Percentiles rank a stretch among this genome's conserved stretches.
Conservation (phyloP, 768 basidiomycete species). For the Tulasnella sp. region DNA sequence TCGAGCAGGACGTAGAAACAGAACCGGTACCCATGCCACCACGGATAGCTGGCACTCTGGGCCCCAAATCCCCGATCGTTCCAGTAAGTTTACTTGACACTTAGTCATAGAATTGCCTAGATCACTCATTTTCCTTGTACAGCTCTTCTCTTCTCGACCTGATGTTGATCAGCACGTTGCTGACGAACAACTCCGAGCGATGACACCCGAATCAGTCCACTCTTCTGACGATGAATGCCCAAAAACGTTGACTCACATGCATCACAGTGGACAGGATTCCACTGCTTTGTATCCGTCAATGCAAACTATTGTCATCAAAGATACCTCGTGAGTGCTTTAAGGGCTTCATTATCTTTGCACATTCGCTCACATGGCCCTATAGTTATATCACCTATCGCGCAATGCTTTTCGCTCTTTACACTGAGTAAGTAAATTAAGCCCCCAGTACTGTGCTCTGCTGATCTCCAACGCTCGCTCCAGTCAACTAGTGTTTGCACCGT, state of each 20-base stretch:
- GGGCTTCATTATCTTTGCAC: too few species aligned
- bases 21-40: too few species aligned
- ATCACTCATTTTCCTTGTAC: too few species aligned
- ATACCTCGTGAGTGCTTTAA: conserved; percentile 1
- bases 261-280: too few species aligned
- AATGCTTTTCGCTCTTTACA: conserved; percentile 12
- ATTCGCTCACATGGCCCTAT: too few species aligned
- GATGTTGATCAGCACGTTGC: conserved; percentile 2
- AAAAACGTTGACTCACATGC: too few species aligned
- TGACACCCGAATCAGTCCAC: conserved; percentile 13
- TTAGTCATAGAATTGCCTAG: too few species aligned
- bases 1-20: too few species aligned
- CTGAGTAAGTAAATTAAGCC: conserved; percentile 3
- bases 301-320: conserved; percentile 8
- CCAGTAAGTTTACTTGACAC: too few species aligned
- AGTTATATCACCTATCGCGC: conserved; percentile 12
- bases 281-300: conserved; percentile 2
- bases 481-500: conserved; percentile 5
- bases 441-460: neutral
- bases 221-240: conserved; percentile 9
- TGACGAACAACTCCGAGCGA: conserved; percentile 9
- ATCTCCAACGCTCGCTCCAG: neutral
- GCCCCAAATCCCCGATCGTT: too few species aligned
- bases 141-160: too few species aligned
- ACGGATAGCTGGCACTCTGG: too few species aligned